These are phyloP conservation scores for Akebia trifoliata DNA, from an alignment of 164 flowering plant species.

Conservation along the genomic window DNA sequence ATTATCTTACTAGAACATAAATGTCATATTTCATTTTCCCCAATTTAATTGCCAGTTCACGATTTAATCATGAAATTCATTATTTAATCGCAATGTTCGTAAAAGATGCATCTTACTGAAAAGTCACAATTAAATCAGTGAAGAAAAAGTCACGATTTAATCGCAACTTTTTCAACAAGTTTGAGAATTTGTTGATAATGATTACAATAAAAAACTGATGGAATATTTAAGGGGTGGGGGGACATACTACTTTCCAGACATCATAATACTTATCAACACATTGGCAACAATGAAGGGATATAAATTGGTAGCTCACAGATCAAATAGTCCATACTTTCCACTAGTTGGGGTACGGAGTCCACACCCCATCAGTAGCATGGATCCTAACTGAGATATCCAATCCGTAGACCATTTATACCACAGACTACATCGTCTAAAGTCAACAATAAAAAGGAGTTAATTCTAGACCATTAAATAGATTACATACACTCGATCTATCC, in stretches of 20 bases:
- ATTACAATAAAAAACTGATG: too few species aligned
- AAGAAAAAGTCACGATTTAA: too few species aligned
- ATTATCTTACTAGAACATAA: too few species aligned
- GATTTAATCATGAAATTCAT: too few species aligned
- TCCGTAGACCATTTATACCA: background rate
- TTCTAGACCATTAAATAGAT: conserved; percentile 10
- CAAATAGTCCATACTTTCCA: background rate
- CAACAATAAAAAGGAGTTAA: conserved; percentile 3
- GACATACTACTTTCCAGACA: background rate
- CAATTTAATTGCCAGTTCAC: too few species aligned
- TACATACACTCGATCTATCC: conserved; percentile 82
- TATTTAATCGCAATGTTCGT: too few species aligned
- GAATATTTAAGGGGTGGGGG: too few species aligned
- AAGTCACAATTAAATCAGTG: too few species aligned
- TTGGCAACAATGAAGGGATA: background rate
- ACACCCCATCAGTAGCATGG: background rate
- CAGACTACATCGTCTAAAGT: background rate
- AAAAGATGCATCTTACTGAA: too few species aligned
- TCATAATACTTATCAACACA: background rate
- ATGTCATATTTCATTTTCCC: too few species aligned
- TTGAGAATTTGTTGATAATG: too few species aligned
- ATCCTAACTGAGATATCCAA: background rate
- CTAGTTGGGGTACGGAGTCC: background rate
- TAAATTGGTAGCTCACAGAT: background rate
- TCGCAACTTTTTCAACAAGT: too few species aligned